Conservation (phyloP, 169 alveolate species). For the Eimeria brunetti region DNA sequence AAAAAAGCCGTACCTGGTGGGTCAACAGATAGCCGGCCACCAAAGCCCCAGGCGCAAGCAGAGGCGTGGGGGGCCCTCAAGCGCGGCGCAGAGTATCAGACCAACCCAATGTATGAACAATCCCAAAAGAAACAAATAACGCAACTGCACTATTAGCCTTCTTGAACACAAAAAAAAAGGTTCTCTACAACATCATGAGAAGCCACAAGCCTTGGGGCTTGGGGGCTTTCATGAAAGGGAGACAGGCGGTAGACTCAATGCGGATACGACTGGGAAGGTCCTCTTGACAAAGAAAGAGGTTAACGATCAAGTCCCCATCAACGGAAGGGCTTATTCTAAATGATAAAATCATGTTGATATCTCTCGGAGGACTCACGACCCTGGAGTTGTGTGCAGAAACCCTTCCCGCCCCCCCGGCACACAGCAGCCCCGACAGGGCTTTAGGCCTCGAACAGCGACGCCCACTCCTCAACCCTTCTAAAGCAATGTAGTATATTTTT, state of each 20-base stretch:
- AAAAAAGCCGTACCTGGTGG: conserved; percentile 17
- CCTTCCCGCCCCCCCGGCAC: not conserved
- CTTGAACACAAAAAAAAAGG: not conserved
- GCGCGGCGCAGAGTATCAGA: conserved; percentile 22
- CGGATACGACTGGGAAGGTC: not conserved
- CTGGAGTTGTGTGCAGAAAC: not conserved
- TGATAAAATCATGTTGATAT: not conserved
- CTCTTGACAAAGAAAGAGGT: not conserved
- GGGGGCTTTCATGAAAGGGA: conserved; percentile 21
- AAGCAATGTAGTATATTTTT: too few species aligned
- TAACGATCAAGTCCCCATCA: not conserved
- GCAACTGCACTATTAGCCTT: not conserved
- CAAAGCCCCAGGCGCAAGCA: conserved; percentile 45
- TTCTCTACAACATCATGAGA: not conserved
- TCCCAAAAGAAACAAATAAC: not conserved
- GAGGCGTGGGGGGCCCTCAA: conserved; percentile 41
- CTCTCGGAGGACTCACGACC: not conserved
- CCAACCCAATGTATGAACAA: not conserved
- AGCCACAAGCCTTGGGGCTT: conserved; percentile 32
- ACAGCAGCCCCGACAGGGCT: not conserved
- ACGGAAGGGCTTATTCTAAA: not conserved
- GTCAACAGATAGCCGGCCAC: conserved; percentile 32
- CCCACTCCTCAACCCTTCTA: too few species aligned
- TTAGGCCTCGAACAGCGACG: not conserved
- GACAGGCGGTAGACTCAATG: conserved; percentile 37